Base-by-base conservation (phyloP, 2,329 filamentous ascomycete genomes). In the Pleomassaria siparia region DNA sequence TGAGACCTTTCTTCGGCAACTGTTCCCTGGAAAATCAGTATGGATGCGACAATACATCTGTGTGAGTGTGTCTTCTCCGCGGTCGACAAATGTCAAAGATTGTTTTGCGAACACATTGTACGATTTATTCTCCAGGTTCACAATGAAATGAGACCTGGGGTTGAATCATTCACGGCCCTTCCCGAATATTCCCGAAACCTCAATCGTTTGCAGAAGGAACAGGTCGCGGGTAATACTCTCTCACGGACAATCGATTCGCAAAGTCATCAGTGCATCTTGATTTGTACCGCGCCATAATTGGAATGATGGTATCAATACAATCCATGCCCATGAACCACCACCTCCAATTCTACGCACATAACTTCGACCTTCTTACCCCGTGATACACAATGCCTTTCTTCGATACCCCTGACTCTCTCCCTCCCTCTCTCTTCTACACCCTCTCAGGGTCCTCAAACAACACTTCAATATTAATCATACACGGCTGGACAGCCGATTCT, bases 351-450 rank as follows among this genome's bases (percentile, higher is more conserved):
- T 26, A 15, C n/a, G 2, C 8, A 5, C 13, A 6, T 21, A 41
- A 4, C 35, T 8, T 37, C 35, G n/a, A 37, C 35, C 7, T 37
- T 7, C 10, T 7, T 8, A 8, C 9, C 13, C 35, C 21, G 7
- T n/a, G 9, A 18, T 36, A 0, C 71, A 40, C 33, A 8, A 59
- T 59, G 56, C 53, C 55, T 3, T 52, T 43, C 50, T 51, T 58
- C 40, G 43, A 37, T 10, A 33, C 25, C n/a, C n/a, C n/a, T n/a
- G 6, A 43, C 16, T 13, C 28, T 47, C n/a, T 40, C 43, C 20
- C 30, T 56, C 28, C n/a, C n/a, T 49, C 32, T n/a, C 40, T 60
- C 37, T 60, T 59, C 48, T 62, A 60, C 40, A 56, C 54, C 28
- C 22, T 41, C 24, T 36, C 51, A 8, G 57, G 54, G 16, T 20